Evolutionary conservation across 1,139 yeast genomes (phyloP).

Genomic region (Taphrina pruni): DNA sequence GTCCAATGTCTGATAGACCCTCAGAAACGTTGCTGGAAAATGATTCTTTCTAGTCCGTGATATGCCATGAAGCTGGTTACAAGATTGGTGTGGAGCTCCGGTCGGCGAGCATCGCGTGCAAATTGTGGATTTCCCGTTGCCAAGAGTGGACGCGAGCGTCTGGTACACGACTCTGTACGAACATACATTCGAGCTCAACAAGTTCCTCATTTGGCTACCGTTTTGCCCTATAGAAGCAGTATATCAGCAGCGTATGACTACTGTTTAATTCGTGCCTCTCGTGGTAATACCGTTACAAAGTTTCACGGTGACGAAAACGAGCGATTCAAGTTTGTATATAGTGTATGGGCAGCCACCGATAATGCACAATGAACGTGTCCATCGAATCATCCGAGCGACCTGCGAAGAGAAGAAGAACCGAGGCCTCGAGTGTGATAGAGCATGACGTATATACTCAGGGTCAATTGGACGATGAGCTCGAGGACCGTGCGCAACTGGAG

Average conservation of each 20-base stretch:
- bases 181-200: neutral
- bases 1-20: too few species aligned
- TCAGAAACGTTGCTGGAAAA: neutral
- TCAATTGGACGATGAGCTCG: neutral
- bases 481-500: slow-evolving; percentile 18
- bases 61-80: neutral
- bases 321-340: neutral
- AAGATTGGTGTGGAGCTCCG: slow-evolving; percentile 2
- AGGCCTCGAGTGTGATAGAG: neutral
- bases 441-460: neutral
- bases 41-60: neutral
- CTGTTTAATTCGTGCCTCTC: too few species aligned
- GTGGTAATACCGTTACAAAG: neutral
- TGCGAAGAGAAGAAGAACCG: slow-evolving; percentile 2
- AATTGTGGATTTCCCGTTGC: slow-evolving; percentile 2
- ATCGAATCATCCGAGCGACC: neutral
- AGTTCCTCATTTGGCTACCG: too few species aligned
- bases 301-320: neutral
- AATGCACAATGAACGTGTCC: neutral
- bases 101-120: neutral
- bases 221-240: too few species aligned
- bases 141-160: neutral
- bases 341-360: neutral
- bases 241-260: too few species aligned
- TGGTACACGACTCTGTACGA: neutral